Percentiles rank a stretch among this genome's conserved stretches.
Evolutionary conservation across 805 yeast species (phyloP).

Genomic region (Zygosaccharomyces rouxii): DNA sequence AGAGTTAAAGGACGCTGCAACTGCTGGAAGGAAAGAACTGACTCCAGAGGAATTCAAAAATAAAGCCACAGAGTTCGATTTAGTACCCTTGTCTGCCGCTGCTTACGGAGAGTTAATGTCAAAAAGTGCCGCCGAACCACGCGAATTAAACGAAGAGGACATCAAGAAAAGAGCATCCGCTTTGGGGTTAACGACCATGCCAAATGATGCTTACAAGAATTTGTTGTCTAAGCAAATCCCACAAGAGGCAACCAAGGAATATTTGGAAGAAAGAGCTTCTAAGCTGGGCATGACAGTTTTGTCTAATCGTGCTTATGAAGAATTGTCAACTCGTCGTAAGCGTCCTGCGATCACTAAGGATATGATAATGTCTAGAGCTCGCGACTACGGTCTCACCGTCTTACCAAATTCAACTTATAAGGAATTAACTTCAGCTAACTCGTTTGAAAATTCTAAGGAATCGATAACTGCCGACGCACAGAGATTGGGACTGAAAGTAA

Average conservation of each 20-base stretch:
- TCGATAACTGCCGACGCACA: not conserved
- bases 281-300: slow-evolving; percentile 1
- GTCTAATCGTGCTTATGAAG: not conserved
- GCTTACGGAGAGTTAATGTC: slow-evolving; percentile 12
- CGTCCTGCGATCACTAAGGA: not conserved
- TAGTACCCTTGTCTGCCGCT: slow-evolving; percentile 12
- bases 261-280: not conserved
- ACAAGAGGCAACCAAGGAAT: slow-evolving; percentile 11
- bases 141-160: not conserved
- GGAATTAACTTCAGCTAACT: not conserved
- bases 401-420: not conserved
- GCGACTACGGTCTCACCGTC: not conserved
- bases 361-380: not conserved
- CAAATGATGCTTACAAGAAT: not conserved
- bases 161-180: not conserved
- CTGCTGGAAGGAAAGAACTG: slow-evolving; percentile 6
- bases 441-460: not conserved
- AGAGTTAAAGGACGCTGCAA: slow-evolving; percentile 3
- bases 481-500: slow-evolving; percentile 1
- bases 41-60: slow-evolving; percentile 17
- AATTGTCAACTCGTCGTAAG: not conserved
- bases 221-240: not conserved
- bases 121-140: not conserved
- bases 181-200: not conserved
- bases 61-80: slow-evolving; percentile 16